A percentile compares a stretch with the other conserved stretches of the same genome.
These are phyloP conservation scores for Blastocystis sp. DNA, from an alignment of 352 stramenopile genomes.

Conservation along the genomic window DNA sequence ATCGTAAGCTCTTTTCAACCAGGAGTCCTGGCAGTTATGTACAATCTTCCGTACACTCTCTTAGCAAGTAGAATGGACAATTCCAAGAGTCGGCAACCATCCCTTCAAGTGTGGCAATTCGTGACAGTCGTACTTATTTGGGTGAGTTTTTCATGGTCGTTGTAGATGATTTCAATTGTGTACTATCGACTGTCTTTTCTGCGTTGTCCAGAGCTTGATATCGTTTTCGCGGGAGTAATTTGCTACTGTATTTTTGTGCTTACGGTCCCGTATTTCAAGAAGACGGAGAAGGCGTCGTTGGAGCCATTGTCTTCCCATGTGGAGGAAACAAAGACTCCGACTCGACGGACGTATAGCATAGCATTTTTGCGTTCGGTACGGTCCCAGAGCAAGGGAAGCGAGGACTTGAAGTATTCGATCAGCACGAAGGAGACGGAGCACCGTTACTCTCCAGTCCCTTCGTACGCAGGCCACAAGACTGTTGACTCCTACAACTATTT, in stretches of 20 bases:
- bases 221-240: slow-evolving; percentile 11
- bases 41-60: too few species aligned
- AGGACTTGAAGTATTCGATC: background rate
- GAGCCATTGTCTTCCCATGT: background rate
- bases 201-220: slow-evolving; percentile 38
- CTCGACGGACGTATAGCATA: background rate
- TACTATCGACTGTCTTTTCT: slow-evolving; percentile 39
- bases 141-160: background rate
- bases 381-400: background rate
- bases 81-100: background rate
- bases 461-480: background rate
- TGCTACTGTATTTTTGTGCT: slow-evolving; percentile 31
- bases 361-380: background rate
- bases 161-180: slow-evolving; percentile 22
- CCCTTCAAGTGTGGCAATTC: slow-evolving; percentile 36
- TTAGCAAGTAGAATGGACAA: slow-evolving; percentile 28
- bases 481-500: slow-evolving; percentile 5
- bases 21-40: too few species aligned
- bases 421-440: background rate
- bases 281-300: background rate
- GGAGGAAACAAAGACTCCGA: background rate
- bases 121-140: background rate
- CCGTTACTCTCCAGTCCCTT: background rate
- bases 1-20: background rate
- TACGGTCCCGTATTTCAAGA: background rate